Base-by-base conservation (phyloP, 2,329 filamentous ascomycete species). In the Diplodia intermedia region DNA sequence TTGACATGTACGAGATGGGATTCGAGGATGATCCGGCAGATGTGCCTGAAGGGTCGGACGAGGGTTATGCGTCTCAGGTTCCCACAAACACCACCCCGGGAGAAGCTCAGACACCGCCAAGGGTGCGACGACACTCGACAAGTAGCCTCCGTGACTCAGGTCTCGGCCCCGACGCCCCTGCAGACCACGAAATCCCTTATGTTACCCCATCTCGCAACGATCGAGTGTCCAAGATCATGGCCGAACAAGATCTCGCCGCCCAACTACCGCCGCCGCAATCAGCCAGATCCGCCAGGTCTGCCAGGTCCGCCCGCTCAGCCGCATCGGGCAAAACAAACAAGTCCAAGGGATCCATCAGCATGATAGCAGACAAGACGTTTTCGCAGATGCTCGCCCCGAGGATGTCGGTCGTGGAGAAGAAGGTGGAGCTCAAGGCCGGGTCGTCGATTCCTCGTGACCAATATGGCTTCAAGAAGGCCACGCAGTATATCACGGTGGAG, bases 391-490 rank as follows among this genome's bases (percentile, higher is more conserved):
- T 68, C 33, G 26, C 67, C 20, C 57, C 56, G 5, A 61, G 50
- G 56, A 50, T 47, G 36, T 33, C 66, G 18, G 9, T 20, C 18
- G 9, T 18, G 14, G 33, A 55, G n/a, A 50, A 54, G 31, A 20
- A 52, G 50, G 52, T 54, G 26, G 33, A 54, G 31, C 18, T 55
- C n/a, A 40, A 40, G 7, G 62, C 50, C 70, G 23, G 70, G 76
- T 63, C 66, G n/a, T 57, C 57, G 14, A 74, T 80, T 5, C 79
- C 81, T 43, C 88, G 93, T 66, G 94, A 97, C 77, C 87, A 92
- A 18, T 97, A 97, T 75, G 94, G 94, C 3, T 98, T 98, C 82
- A 92, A 93, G 72, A 98, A 97, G 78, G 86, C 88, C 47, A 94
- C 89, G 50, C 90, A 94, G 71, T 90, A 96, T 75, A 86, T 97